Evolutionary conservation across 2,329 filamentous ascomycete species (phyloP).

Genomic region (Calycina herbarum): DNA sequence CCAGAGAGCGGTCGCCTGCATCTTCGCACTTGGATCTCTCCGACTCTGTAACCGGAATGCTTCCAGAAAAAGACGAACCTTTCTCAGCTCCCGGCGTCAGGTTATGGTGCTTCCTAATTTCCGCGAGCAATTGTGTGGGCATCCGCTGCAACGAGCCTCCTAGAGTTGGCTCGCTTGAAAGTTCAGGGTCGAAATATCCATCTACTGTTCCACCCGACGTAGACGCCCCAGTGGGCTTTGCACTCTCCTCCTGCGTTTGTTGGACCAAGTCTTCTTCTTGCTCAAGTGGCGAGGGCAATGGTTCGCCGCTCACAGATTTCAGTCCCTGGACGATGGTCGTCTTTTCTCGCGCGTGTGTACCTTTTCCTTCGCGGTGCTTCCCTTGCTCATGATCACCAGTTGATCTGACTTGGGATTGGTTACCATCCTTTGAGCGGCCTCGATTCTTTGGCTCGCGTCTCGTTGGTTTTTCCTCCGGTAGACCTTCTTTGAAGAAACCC

Average conservation of each 20-base stretch:
- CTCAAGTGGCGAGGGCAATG: conserved; percentile 21
- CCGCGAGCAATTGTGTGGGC: conserved; percentile 35
- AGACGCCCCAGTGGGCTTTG: conserved; percentile 25
- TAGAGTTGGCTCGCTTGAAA: conserved; percentile 23
- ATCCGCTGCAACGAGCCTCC: conserved; percentile 28
- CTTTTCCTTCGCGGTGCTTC: conserved; percentile 12
- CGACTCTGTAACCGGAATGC: conserved; percentile 34
- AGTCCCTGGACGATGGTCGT: not conserved
- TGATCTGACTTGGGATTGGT: conserved; percentile 19
- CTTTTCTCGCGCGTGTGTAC: not conserved
- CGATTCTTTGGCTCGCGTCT: conserved; percentile 48
- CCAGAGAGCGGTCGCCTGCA: conserved; percentile 11
- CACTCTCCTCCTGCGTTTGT: conserved; percentile 12
- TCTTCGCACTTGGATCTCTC: conserved; percentile 27
- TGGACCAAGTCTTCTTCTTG: conserved; percentile 7
- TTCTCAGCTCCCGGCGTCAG: conserved; percentile 34
- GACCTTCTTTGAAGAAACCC: conserved; percentile 65
- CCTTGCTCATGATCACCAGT: conserved; percentile 13
- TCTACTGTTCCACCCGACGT: conserved; percentile 14
- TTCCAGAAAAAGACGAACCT: conserved; percentile 36
- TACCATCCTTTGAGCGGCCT: conserved; percentile 35
- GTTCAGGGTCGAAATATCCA: conserved; percentile 32
- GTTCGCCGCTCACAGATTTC: conserved; percentile 2
- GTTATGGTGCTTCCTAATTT: conserved; percentile 37
- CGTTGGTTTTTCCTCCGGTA: conserved; percentile 58